Conservation (phyloP, 2,329 filamentous ascomycete species). For the Neurospora sp. region DNA sequence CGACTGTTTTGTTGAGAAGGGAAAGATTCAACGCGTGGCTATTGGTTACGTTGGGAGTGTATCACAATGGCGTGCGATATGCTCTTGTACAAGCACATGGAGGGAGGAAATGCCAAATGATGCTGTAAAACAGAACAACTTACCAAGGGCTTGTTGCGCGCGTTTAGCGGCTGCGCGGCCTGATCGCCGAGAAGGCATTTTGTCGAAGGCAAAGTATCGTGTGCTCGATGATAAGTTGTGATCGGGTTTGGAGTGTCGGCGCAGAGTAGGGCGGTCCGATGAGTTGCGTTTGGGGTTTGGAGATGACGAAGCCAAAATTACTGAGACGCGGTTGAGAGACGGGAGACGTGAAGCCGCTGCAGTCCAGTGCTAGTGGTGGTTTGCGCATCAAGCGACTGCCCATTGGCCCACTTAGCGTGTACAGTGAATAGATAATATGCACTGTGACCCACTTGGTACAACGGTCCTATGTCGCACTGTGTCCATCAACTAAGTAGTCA, state of each 20-base stretch:
- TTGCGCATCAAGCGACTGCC: not conserved
- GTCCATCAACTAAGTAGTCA: not conserved
- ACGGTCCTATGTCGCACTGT: not conserved
- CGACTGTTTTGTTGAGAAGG: not conserved
- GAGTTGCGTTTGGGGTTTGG: not conserved
- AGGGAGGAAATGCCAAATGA: not conserved
- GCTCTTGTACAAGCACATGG: not conserved
- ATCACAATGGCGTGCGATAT: not conserved
- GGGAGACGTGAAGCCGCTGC: not conserved
- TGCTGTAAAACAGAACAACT: constrained; percentile 8
- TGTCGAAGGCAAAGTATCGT: not conserved
- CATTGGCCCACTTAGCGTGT: not conserved
- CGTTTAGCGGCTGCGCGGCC: constrained; percentile 34
- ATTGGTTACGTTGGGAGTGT: not conserved
- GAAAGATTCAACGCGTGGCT: not conserved
- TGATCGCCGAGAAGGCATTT: constrained; percentile 22
- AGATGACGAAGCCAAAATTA: not conserved
- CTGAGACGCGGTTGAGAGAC: not conserved
- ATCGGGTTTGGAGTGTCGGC: not conserved
- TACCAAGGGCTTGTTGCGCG: constrained; percentile 33
- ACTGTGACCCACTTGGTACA: not conserved
- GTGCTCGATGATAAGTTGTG: constrained; percentile 3
- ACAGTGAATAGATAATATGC: not conserved
- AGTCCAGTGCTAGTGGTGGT: not conserved
- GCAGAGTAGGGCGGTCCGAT: not conserved